Evolutionary conservation across 495 filamentous ascomycete genomes (phyloP).

Genomic region (Elaphomyces granulatus): DNA sequence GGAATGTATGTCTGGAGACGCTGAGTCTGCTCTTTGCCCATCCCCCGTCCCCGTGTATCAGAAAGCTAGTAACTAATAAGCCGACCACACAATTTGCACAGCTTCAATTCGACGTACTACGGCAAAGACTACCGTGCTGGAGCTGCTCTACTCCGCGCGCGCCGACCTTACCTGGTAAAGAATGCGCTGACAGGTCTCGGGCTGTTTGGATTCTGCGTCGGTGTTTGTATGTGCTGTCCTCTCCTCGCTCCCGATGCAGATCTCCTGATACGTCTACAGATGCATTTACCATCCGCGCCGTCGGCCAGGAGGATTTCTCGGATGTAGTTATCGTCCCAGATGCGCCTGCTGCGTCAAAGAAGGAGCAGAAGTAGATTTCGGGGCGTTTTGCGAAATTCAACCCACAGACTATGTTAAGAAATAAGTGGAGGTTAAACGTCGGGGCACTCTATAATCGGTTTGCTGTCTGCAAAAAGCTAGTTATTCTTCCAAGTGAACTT

Average conservation of each 20-base stretch:
- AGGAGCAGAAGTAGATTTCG: constrained; percentile 15
- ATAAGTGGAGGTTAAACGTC: background rate
- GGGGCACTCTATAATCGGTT: no score
- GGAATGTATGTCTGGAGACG: constrained; percentile 28
- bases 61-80: constrained; percentile 7
- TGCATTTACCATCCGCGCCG: constrained; percentile 70
- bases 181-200: constrained; percentile 63
- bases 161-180: constrained; percentile 81
- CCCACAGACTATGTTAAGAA: background rate
- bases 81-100: constrained; percentile 15
- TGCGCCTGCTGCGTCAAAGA: constrained; percentile 35
- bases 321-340: constrained; percentile 73
- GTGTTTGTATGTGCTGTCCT: constrained; percentile 55
- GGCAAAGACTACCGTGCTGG: constrained; percentile 67
- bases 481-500: no score
- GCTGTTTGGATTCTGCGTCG: constrained; percentile 53
- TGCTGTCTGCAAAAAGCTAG: no score
- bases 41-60: background rate
- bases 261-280: constrained; percentile 35
- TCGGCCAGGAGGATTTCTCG: constrained; percentile 96
- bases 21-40: background rate
- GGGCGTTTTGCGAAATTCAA: no score
- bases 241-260: background rate
- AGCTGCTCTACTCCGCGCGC: constrained; percentile 74
- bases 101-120: constrained; percentile 79